Base-by-base conservation (phyloP, 1,284 basidiomycete species). In the Cutaneotrichosporon sp. region DNA sequence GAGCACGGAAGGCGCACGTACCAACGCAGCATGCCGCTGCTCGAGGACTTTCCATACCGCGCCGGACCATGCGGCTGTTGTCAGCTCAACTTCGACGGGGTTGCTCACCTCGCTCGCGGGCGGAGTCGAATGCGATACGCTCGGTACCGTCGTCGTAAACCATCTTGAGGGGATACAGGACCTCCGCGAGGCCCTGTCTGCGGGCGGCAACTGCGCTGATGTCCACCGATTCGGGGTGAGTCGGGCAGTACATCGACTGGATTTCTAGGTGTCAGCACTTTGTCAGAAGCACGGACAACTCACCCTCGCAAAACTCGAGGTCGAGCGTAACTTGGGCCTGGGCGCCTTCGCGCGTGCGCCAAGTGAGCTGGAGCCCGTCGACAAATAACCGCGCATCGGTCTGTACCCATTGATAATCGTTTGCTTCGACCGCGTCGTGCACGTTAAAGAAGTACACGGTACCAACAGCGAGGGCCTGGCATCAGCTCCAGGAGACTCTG, bases 371-470 rank as follows among this genome's bases (percentile, higher is more conserved):
- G 2, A 92, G 78, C 71, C 87, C 84, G 58, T 87, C 83, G 0
- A 83, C 82, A 65, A 88, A 91, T 0, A 93, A 76, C 11, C 90
- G 76, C 0, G 88, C 90, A 66, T 90, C 87, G 56, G 87, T 88
- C 57, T 85, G 79, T 62, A 90, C 83, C 90, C 90, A 93, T 35
- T 80, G 75, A 70, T 84, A 92, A 0, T 87, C 85, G 11, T 85
- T 83, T 3, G 80, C 72, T 0, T 82, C 44, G 6, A 57, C 59
- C 6, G 49, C 51, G 42, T 67, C 83, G 68, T 93, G 89, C 0
- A 92, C 90, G 55, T 93, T 90, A 48, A 93, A 81, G 67, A 90
- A 93, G 84, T 87, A 93, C 0, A 93, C 75, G 14, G 84, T 77
- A 12, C 90, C 90, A 34, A 89, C 85, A 51, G 86, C 83, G 9